A percentile compares a stretch with the other conserved stretches of the same genome.
Evolutionary conservation across 768 basidiomycete species (phyloP).

Genomic region (Boletus rubropictus): DNA sequence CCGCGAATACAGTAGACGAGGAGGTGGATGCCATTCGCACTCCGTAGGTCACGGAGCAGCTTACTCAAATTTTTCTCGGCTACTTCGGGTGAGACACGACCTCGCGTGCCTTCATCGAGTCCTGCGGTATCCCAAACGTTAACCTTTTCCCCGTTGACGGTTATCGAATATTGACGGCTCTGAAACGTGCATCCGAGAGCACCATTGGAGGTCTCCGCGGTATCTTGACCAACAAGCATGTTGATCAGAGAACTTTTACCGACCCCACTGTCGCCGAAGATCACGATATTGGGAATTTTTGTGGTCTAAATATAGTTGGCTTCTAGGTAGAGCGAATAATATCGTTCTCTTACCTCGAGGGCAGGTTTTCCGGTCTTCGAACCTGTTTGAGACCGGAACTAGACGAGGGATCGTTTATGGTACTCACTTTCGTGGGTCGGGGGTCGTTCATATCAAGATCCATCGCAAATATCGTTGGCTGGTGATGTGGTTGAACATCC

Average conservation of each 20-base stretch:
- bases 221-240: conserved; percentile 30
- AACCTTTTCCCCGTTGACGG: conserved; percentile 11
- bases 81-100: conserved; percentile 20
- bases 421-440: conserved; percentile 7
- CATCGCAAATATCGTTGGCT: conserved; percentile 11
- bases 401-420: background rate
- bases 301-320: background rate
- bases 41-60: conserved; percentile 29
- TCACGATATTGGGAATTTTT: conserved; percentile 31
- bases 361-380: background rate
- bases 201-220: conserved; percentile 29
- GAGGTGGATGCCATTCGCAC: conserved; percentile 27
- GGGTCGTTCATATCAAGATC: background rate
- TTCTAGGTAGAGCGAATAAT: background rate
- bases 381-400: background rate
- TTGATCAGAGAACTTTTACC: conserved; percentile 43
- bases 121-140: conserved; percentile 33
- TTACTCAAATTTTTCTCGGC: conserved; percentile 24
- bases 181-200: conserved; percentile 35
- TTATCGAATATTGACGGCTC: conserved; percentile 19
- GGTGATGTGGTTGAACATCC: conserved; percentile 1
- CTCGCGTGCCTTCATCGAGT: conserved; percentile 26
- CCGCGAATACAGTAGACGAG: conserved; percentile 33
- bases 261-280: conserved; percentile 40
- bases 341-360: conserved; percentile 10